These are phyloP conservation scores for Sclerotinia sclerotiorum DNA, from an alignment of 2,329 filamentous ascomycete genomes.

Conservation along the genomic window DNA sequence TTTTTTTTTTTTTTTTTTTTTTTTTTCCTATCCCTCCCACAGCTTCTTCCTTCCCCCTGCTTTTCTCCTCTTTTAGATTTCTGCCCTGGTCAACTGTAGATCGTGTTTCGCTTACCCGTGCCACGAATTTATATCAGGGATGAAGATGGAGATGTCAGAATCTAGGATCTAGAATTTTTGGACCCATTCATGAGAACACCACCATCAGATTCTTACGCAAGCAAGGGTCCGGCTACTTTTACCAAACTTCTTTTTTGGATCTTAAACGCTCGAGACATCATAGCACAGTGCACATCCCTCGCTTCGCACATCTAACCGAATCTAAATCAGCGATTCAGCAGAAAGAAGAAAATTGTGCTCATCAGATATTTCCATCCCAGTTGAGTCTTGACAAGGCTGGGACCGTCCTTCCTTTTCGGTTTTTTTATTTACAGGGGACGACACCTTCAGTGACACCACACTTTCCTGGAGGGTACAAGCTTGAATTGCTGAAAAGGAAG, in stretches of 20 bases:
- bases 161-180: constrained; percentile 13
- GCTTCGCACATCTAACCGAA: neutral
- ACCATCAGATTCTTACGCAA: constrained; percentile 5
- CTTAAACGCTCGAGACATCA: constrained; percentile 16
- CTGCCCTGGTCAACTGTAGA: constrained; percentile 17
- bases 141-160: constrained; percentile 18
- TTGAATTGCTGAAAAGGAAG: constrained; percentile 19
- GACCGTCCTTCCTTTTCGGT: constrained; percentile 19
- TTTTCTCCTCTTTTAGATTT: constrained; percentile 18
- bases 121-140: constrained; percentile 19
- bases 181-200: neutral
- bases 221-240: constrained; percentile 9
- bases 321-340: constrained; percentile 9
- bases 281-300: constrained; percentile 14
- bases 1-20: no score
- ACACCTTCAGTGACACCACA: constrained; percentile 6
- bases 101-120: constrained; percentile 21
- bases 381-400: constrained; percentile 24
- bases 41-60: constrained; percentile 13
- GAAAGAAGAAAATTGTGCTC: neutral
- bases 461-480: constrained; percentile 14
- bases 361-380: constrained; percentile 11
- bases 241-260: neutral
- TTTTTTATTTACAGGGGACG: constrained; percentile 6
- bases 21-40: neutral